These are phyloP conservation scores for Sphagnum tenellum DNA, from an alignment of 225 moss, liverwort and hornwort genomes.

Conservation along the genomic window DNA sequence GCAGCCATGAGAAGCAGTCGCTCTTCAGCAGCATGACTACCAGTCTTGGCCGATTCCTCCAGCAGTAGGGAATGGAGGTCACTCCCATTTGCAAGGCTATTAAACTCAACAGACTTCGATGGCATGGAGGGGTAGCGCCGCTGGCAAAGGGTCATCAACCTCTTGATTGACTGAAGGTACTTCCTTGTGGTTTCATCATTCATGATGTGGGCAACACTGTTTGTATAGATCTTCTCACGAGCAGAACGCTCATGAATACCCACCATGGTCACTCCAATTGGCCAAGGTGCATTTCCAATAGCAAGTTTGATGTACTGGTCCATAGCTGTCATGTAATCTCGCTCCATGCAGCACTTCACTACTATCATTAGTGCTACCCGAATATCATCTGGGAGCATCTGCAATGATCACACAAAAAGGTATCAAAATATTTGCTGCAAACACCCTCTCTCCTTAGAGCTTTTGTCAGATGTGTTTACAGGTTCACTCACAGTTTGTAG, in stretches of 20 bases:
- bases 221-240: conserved; percentile 98
- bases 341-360: conserved; percentile 87
- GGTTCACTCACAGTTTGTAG: too few relatives aligned
- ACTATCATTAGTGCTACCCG: conserved; percentile 88
- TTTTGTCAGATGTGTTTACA: too few relatives aligned
- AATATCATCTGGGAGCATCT: conserved; percentile 99
- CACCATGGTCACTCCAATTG: conserved; percentile 99
- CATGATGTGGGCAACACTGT: conserved; percentile 99
- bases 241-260: conserved; percentile 99
- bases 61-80: conserved; percentile 77
- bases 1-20: conserved; percentile 75
- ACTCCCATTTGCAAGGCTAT: conserved; percentile 96
- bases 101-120: conserved; percentile 97
- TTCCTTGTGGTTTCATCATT: conserved; percentile 99
- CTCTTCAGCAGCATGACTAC: conserved; percentile 51
- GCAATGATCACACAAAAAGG: neutral
- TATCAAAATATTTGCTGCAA: too few relatives aligned
- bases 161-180: conserved; percentile 95
- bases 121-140: conserved; percentile 97
- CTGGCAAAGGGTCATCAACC: conserved; percentile 96
- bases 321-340: conserved; percentile 99
- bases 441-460: too few relatives aligned
- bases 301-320: conserved; percentile 98
- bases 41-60: conserved; percentile 65
- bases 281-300: conserved; percentile 98